A percentile compares a stretch with the other conserved stretches of the same genome.
These are phyloP conservation scores for Simplicillium sp. DNA, from an alignment of 2,329 filamentous ascomycete genomes.

Conservation along the genomic window DNA sequence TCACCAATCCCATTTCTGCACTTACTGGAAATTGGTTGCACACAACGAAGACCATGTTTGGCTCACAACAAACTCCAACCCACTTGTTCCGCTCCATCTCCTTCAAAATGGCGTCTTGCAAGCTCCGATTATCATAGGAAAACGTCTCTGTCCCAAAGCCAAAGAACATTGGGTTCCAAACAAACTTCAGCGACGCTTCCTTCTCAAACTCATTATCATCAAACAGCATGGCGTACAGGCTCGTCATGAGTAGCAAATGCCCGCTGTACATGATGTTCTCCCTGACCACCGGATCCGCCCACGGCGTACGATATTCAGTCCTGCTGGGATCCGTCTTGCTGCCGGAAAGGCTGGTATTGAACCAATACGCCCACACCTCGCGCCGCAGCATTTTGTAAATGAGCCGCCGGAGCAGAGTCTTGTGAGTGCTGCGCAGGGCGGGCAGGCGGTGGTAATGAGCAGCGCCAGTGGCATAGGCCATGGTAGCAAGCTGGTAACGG, in stretches of 20 bases:
- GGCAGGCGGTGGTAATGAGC: slow-evolving; percentile 29
- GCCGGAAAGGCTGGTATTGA: slow-evolving; percentile 23
- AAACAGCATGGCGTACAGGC: slow-evolving; percentile 30
- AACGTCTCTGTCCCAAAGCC: slow-evolving; percentile 25
- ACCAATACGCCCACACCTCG: slow-evolving; percentile 34
- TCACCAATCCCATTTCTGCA: too few species aligned
- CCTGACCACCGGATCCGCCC: slow-evolving; percentile 27
- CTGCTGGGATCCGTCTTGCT: slow-evolving; percentile 22
- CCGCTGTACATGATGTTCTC: slow-evolving; percentile 34
- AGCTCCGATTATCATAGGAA: slow-evolving; percentile 17
- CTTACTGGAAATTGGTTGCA: slow-evolving; percentile 34
- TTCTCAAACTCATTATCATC: slow-evolving; percentile 28
- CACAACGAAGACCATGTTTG: slow-evolving; percentile 27
- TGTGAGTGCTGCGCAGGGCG: slow-evolving; percentile 21
- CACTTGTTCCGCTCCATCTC: slow-evolving; percentile 26
- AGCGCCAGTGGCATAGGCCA: slow-evolving; percentile 24
- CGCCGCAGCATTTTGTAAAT: slow-evolving; percentile 31
- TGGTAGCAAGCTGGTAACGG: slow-evolving; percentile 29
- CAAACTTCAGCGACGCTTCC: slow-evolving; percentile 19
- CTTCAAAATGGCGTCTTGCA: slow-evolving; percentile 24
- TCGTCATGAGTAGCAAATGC: slow-evolving; percentile 27
- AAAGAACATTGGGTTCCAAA: slow-evolving; percentile 28
- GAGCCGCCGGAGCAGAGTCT: slow-evolving; percentile 19
- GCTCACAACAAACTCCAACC: slow-evolving; percentile 32
- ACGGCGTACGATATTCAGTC: slow-evolving; percentile 26